Base-by-base conservation (phyloP, 2,329 filamentous ascomycete genomes). In the Incumbomyces lentus region DNA sequence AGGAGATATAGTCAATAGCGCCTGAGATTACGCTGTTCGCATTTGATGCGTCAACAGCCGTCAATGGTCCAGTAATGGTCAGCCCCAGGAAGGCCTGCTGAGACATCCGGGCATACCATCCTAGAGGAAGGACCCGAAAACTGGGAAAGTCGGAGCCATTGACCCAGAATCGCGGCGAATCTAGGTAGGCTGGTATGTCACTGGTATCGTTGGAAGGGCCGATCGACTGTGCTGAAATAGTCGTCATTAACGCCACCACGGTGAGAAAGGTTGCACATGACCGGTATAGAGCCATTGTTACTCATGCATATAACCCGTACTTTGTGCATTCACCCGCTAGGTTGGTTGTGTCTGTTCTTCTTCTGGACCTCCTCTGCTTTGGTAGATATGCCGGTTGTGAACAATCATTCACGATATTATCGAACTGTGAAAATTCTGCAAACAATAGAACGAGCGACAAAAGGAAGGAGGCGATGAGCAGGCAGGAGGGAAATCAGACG, bases 1-100 rank as follows among this genome's bases (percentile, higher is more conserved):
- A 70, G 35, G 62, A 64, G 44, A 70, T 55, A 39, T 64, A 64
- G 42, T 65, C 65, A 47, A 70, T 55, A 2, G 26, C 31, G 18
- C 49, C 46, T n/a, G 48, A 29, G 14, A 51, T 46, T 7, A 40
- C 17, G 8, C 49, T 32, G 33, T 57, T 55, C 31, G 55, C 52
- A 42, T 55, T 57, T 17, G 40, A 45, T 3, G 53, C 45, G 40
- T 48, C 48, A 35, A 55, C 48, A 33, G 53, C 49, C 33, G 54
- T 46, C 43, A 57, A 30, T 17, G 49, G 51, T 6, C 53, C 54
- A 16, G 44, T 33, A 3, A 50, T 50, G n/a, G 44, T 16, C 13
- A 53, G 44, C 16, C 43, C 29, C 11, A 49, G 22, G 30, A 57
- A 57, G 32, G 41, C 44, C 22, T 38, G 34, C 29, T 54, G 52